These are phyloP conservation scores for Trypanosoma boissoni DNA, from an alignment of 208 protist species.

Conservation along the genomic window DNA sequence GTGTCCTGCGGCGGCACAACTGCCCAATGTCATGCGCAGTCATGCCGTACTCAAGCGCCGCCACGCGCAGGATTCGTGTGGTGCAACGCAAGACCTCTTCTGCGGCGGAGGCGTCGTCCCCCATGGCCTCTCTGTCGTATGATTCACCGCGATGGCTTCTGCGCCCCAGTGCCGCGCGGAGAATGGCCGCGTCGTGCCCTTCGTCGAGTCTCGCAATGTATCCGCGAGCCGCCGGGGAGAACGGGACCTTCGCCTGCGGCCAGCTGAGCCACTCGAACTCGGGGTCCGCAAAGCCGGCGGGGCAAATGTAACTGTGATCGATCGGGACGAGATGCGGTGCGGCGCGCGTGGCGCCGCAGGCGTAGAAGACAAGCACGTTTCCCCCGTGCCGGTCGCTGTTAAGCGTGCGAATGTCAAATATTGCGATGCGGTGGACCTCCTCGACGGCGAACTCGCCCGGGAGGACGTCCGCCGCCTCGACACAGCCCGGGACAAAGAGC, in stretches of 20 bases:
- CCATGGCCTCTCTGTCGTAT: slow-evolving; percentile 5
- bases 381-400: slow-evolving; percentile 79
- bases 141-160: too few relatives aligned
- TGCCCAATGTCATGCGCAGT: slow-evolving; percentile 44
- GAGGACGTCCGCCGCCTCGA: slow-evolving; percentile 57
- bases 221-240: slow-evolving; percentile 33
- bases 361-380: slow-evolving; percentile 51
- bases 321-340: slow-evolving; percentile 68
- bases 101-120: slow-evolving; percentile 30
- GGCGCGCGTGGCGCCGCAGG: not conserved
- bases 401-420: slow-evolving; percentile 74
- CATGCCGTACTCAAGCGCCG: slow-evolving; percentile 43
- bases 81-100: slow-evolving; percentile 45
- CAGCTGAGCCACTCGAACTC: slow-evolving; percentile 85
- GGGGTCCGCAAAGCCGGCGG: slow-evolving; percentile 64
- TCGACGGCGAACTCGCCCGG: slow-evolving; percentile 54
- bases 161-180: slow-evolving; percentile 28
- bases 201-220: slow-evolving; percentile 60
- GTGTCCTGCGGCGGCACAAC: slow-evolving; percentile 40
- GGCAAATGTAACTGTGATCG: slow-evolving; percentile 86
- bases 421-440: slow-evolving; percentile 64
- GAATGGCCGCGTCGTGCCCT: slow-evolving; percentile 49
- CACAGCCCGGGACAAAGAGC: slow-evolving; percentile 44
- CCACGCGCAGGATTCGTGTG: slow-evolving; percentile 51
- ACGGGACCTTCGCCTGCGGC: slow-evolving; percentile 67